phyloP scores from a whole-genome alignment of 73 alveolate species.

The Tetrahymena thermophila region DNA sequence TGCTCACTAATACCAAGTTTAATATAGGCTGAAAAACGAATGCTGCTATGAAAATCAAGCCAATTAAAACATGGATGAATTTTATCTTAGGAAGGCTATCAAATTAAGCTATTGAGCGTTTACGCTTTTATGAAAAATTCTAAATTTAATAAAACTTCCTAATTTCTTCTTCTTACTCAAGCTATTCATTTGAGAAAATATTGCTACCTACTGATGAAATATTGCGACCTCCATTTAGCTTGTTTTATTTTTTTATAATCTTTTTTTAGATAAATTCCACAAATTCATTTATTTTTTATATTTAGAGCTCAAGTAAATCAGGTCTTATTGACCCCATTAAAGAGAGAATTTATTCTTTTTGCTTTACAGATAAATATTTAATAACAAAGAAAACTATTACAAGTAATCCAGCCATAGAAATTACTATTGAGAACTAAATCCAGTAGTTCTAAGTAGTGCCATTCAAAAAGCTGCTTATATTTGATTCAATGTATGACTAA shows the following conservation, averaged over 20 bases:
- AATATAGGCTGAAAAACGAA: not conserved
- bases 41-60: not conserved
- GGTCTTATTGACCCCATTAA: not conserved
- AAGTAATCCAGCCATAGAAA: not conserved
- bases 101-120: not conserved
- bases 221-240: not conserved
- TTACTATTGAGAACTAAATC: not conserved
- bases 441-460: not conserved
- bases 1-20: not conserved
- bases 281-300: not conserved
- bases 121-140: not conserved
- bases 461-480: not conserved
- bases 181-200: not conserved
- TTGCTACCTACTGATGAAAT: not conserved
- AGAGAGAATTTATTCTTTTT: not conserved
- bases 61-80: not conserved
- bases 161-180: not conserved
- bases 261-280: not conserved
- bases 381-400: not conserved
- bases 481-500: not conserved
- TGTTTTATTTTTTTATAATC: not conserved
- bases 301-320: not conserved
- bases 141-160: not conserved
- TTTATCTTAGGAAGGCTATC: not conserved
- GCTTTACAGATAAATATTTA: not conserved